Conservation (phyloP, 148 eudicot genomes). For the Dysphania ambrosioides region DNA sequence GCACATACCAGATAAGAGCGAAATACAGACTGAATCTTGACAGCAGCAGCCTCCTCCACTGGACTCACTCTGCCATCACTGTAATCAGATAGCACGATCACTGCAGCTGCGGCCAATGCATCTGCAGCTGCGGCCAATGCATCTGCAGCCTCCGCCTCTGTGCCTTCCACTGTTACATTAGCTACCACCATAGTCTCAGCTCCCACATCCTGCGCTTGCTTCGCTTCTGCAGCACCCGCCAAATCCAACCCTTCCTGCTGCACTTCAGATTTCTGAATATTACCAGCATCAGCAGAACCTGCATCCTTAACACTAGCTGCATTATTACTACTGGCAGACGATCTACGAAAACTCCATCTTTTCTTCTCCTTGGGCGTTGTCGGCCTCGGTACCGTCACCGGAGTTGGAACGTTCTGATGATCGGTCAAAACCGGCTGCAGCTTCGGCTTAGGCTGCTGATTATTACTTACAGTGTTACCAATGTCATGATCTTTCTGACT, state of each 20-base stretch:
- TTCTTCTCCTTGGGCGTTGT: conserved; percentile 74
- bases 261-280: conserved; percentile 23
- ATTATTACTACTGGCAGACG: conserved; percentile 41
- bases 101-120: no score
- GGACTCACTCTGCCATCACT: conserved; percentile 22
- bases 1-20: conserved; percentile 62
- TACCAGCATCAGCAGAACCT: neutral
- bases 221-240: neutral
- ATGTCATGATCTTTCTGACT: no score
- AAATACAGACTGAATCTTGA: conserved; percentile 71
- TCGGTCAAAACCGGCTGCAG: neutral
- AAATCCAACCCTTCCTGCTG: neutral
- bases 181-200: conserved; percentile 32
- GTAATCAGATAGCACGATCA: conserved; percentile 22
- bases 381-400: conserved; percentile 36
- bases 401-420: conserved; percentile 32
- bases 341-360: conserved; percentile 87
- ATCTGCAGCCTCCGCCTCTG: conserved; percentile 44
- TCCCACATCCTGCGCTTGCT: no score
- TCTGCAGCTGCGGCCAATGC: no score
- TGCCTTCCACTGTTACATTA: conserved; percentile 33
- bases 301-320: conserved; percentile 9
- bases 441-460: conserved; percentile 2
- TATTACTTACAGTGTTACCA: conserved; percentile 11
- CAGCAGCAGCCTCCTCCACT: conserved; percentile 56